These are phyloP conservation scores for Aspergillus ellipticus DNA, from an alignment of 495 filamentous ascomycete genomes.

Conservation along the genomic window DNA sequence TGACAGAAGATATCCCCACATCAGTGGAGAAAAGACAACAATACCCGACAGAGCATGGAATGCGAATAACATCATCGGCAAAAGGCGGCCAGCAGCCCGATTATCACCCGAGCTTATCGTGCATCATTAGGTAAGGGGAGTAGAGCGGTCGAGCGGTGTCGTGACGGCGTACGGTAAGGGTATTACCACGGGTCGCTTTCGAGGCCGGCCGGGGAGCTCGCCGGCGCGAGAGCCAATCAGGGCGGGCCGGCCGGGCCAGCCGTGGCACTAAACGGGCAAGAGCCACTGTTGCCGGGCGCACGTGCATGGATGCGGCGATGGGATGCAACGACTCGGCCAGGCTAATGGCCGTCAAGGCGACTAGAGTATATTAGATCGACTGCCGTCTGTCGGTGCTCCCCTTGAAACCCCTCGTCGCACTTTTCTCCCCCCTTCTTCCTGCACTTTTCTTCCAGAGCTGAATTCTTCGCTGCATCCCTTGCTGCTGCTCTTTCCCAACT, in stretches of 20 bases:
- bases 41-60: too few species aligned
- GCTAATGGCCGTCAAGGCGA: neutral
- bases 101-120: neutral
- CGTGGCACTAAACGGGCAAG: neutral
- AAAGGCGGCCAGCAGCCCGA: neutral
- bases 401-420: neutral
- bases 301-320: conserved; percentile 3
- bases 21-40: too few species aligned
- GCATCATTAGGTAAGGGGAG: too few species aligned
- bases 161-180: neutral
- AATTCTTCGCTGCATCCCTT: neutral
- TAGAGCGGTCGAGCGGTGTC: neutral
- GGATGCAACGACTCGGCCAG: neutral
- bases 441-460: neutral
- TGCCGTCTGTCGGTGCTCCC: neutral
- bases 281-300: neutral
- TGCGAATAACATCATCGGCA: neutral
- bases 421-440: neutral
- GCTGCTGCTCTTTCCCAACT: neutral
- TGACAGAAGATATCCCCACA: neutral
- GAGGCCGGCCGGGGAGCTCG: neutral
- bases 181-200: neutral
- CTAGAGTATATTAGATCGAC: neutral
- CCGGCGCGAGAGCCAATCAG: neutral
- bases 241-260: neutral